Evolutionary conservation across 768 basidiomycete genomes (phyloP).

Genomic region (Suillus tomentosus): DNA sequence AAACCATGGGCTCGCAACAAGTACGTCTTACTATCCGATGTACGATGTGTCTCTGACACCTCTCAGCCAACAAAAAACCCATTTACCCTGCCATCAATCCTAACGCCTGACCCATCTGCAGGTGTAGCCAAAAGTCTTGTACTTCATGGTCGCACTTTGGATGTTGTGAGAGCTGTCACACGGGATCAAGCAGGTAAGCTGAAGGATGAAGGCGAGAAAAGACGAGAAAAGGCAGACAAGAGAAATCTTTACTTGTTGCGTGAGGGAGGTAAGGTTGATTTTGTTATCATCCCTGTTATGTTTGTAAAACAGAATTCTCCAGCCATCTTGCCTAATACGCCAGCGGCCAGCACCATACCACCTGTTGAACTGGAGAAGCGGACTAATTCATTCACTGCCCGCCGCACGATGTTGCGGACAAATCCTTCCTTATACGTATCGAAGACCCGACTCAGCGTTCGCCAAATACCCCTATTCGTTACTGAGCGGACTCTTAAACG

Average conservation of each 20-base stretch:
- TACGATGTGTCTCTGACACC: constrained; percentile 3
- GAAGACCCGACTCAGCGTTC: constrained; percentile 89
- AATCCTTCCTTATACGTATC: constrained; percentile 96
- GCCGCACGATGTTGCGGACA: constrained; percentile 77
- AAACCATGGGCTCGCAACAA: constrained; percentile 52
- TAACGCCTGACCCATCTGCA: constrained; percentile 93
- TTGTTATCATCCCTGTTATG: background rate
- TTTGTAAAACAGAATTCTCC: constrained; percentile 10
- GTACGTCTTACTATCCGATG: constrained; percentile 28
- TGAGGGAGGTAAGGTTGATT: constrained; percentile 77
- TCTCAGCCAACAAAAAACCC: constrained; percentile 74
- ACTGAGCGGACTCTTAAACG: constrained; percentile 90
- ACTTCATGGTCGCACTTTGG: constrained; percentile 89
- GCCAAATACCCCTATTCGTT: constrained; percentile 88
- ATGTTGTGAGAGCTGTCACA: constrained; percentile 88
- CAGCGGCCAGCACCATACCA: constrained; percentile 71
- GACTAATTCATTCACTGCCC: constrained; percentile 81
- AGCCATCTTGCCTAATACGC: constrained; percentile 92
- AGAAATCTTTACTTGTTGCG: constrained; percentile 93
- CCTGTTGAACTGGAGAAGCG: constrained; percentile 84
- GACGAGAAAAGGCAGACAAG: constrained; percentile 89
- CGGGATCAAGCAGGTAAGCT: constrained; percentile 86
- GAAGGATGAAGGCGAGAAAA: constrained; percentile 84
- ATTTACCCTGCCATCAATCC: constrained; percentile 83
- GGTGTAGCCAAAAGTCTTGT: constrained; percentile 81